Evolutionary conservation across 768 basidiomycete species (phyloP), one percentile per base, ranked within the genome.

Genomic region (Neoboletus brunneissimus): DNA sequence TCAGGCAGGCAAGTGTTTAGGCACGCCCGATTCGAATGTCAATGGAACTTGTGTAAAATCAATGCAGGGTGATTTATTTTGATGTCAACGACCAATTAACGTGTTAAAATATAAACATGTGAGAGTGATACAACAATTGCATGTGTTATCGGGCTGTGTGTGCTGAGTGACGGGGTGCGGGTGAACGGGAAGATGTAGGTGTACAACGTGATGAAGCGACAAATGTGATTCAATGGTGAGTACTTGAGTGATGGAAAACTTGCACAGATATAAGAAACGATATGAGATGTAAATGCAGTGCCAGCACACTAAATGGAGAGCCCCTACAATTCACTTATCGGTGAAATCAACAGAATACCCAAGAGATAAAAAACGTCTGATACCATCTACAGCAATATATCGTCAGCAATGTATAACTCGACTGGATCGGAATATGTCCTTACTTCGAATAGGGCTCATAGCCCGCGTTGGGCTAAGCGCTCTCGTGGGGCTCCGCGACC

Each of bases 401-500:
- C 51, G 32, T 68, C 22, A 64, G 51, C 15, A 46, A 42, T 11
- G 43, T 22, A 11, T 1, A 32, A 40, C 18, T n/a, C n/a, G 13
- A 31, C 31, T 12, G 6, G 13, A 42, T 51, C n/a, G 34, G 12
- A 61, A 37, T 46, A 34, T 22, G 16, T 15, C 18, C 61, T 62
- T 55, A 62, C 62, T 37, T 54, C 60, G 61, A 35, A 62, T 55
- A 38, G 55, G 61, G 50, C 69, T 69, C 59, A 63, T 59, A 53
- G 74, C 72, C 52, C 70, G 65, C 3, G 69, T 56, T 47, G 75
- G 75, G 63, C 74, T 73, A 41, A 70, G 53, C 16, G 65, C 60
- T 52, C 70, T 69, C 2, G 47, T 49, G 4, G 65, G 60, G 34
- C 60, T 70, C 16, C 52, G 54, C 1, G 56, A 38, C 29, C 49